Conservation (phyloP, 2,329 filamentous ascomycete genomes). For the Exophiala sp. region DNA sequence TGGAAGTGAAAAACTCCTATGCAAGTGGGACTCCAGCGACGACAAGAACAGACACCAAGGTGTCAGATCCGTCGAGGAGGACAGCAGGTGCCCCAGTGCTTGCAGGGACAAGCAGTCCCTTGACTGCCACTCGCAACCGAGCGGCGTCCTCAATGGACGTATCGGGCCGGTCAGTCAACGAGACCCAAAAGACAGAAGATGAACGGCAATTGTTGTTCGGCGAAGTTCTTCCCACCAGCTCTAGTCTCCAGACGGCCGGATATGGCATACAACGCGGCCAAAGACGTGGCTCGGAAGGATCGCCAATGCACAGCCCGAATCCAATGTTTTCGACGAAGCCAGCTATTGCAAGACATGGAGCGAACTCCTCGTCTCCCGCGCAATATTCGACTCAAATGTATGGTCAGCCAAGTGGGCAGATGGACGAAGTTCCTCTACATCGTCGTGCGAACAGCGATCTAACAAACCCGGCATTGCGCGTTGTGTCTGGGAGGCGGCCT, state of each 20-base stretch:
- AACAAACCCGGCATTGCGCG: constrained; percentile 4
- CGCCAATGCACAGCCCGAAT: constrained; percentile 53
- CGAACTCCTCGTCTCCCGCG: constrained; percentile 1
- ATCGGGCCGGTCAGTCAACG: constrained; percentile 7
- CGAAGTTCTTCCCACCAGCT: constrained; percentile 61
- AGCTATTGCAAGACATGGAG: not conserved
- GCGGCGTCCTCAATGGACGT: not conserved
- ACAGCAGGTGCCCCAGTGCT: constrained; percentile 1
- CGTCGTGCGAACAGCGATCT: constrained; percentile 27
- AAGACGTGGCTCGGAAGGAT: constrained; percentile 68
- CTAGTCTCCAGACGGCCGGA: constrained; percentile 39
- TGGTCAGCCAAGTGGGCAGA: not conserved
- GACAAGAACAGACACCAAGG: constrained; percentile 1
- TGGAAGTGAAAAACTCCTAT: constrained; percentile 10
- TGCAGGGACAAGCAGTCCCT: not conserved
- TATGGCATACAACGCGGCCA: constrained; percentile 59
- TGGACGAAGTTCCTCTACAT: constrained; percentile 10
- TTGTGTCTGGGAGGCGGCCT: not conserved
- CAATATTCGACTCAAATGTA: not conserved
- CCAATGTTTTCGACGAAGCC: constrained; percentile 35
- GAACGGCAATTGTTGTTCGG: constrained; percentile 65
- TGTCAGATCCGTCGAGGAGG: constrained; percentile 7
- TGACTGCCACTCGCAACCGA: not conserved
- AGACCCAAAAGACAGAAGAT: constrained; percentile 21
- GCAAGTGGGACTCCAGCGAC: constrained; percentile 5